Evolutionary conservation across 345 rosid species (phyloP).

Genomic region (Gossypium sturtianum): DNA sequence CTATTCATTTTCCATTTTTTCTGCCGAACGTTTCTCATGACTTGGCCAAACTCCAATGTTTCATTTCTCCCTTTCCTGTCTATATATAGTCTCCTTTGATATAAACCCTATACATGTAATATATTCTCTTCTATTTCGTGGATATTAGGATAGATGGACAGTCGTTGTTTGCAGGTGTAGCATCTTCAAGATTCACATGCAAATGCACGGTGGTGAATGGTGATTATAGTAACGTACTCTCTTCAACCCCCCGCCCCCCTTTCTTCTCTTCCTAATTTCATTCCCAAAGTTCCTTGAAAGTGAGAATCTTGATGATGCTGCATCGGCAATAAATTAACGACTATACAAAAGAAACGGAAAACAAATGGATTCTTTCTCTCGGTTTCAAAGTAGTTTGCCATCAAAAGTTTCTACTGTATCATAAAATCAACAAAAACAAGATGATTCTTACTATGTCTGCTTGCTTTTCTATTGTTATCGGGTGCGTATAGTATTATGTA

Average conservation of each 20-base stretch:
- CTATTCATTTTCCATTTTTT: not conserved
- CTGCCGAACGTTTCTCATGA: not conserved
- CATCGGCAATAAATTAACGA: slow-evolving; percentile 68
- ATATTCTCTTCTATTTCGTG: slow-evolving; percentile 9
- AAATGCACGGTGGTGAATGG: slow-evolving; percentile 24
- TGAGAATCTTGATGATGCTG: slow-evolving; percentile 99
- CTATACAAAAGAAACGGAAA: slow-evolving; percentile 19
- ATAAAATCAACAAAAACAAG: slow-evolving; percentile 1
- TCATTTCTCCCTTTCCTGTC: not conserved
- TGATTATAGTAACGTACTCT: not conserved
- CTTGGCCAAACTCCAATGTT: not conserved
- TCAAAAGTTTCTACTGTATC: not conserved
- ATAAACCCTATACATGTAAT: not conserved
- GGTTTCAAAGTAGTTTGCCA: not conserved
- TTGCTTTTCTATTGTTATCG: slow-evolving; percentile 18
- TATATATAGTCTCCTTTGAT: not conserved
- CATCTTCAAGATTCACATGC: slow-evolving; percentile 98
- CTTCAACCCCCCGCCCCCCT: not conserved
- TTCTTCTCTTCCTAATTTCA: slow-evolving; percentile 2
- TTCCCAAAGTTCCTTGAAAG: slow-evolving; percentile 22
- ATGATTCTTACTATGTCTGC: not conserved
- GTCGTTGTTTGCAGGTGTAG: slow-evolving; percentile 80
- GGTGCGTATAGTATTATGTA: slow-evolving; percentile 16
- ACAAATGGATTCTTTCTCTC: not conserved
- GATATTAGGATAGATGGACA: slow-evolving; percentile 15